Evolutionary conservation across 306 rosid species (phyloP).

Genomic region (Dryas drummondii): DNA sequence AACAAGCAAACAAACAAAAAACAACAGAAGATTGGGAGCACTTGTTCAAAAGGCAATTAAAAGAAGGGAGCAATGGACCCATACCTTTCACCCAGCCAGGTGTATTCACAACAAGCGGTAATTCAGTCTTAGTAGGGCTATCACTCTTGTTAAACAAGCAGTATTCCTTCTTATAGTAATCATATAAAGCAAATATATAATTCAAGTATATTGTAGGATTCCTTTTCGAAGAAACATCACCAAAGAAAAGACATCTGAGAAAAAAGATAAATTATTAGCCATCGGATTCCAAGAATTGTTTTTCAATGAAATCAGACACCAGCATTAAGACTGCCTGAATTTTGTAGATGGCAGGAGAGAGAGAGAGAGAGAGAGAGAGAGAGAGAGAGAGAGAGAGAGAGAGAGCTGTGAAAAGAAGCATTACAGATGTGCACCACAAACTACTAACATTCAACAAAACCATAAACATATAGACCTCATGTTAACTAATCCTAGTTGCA

Average conservation of each 20-base stretch:
- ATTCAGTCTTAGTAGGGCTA: constrained; percentile 35
- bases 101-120: constrained; percentile 88
- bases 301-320: not conserved
- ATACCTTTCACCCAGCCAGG: constrained; percentile 98
- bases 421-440: constrained; percentile 7
- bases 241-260: constrained; percentile 80
- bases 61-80: not conserved
- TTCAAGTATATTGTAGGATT: constrained; percentile 63
- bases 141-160: constrained; percentile 30
- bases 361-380: constrained; percentile 1
- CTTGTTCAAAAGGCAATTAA: constrained; percentile 11
- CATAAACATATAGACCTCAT: constrained; percentile 6
- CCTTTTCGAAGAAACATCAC: constrained; percentile 74
- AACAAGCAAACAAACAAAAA: not conserved
- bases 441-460: not conserved
- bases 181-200: constrained; percentile 48
- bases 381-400: no score
- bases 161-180: constrained; percentile 57
- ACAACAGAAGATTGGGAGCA: constrained; percentile 13
- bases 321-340: not conserved
- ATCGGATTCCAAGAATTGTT: constrained; percentile 5
- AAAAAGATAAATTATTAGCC: constrained; percentile 14
- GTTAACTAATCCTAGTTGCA: not conserved
- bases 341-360: not conserved
- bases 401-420: not conserved